Evolutionary conservation across 2,329 filamentous ascomycete genomes (phyloP), one percentile per base, ranked within the genome.

Genomic region (Parascedosporium putredinis): DNA sequence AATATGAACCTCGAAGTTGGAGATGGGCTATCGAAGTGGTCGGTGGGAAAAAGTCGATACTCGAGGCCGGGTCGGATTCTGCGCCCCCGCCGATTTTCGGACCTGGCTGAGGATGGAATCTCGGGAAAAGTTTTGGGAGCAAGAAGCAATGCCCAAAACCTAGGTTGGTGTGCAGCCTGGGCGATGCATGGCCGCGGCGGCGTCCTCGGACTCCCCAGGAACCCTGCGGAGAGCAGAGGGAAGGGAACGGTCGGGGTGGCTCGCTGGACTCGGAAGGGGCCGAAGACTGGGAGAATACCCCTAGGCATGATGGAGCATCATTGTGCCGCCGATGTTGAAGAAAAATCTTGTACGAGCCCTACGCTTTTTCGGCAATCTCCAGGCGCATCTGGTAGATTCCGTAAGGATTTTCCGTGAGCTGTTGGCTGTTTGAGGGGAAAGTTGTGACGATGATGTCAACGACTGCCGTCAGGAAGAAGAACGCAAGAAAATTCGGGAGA

Each of bases 261-360:
- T 50, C 38, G 40, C 38, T 43, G 38, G 38, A 44, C 47, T 50
- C 47, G 47, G 29, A 34, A 33, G 31, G 46, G 38, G 38, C 38
- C 46, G 18, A 50, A 31, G 47, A 50, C 47, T 50, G 47, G 47
- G 47, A 50, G 38, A 31, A 44, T 50, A 45, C 47, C 47, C 47
- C 47, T 50, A 50, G 47, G 38, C 47, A 50, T 50, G 25, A 34
- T 45, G 47, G 47, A 50, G 29, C 47, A 50, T 43, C 47, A 50
- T 50, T 40, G 25, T 50, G 47, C 31, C 47, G 47, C 47, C 23
- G 25, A 36, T 20, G 47, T 31, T 12, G 18, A 5, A 46, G 27
- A 31, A 12, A 31, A 42, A 20, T 24, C 16, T 6, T n/a, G 25
- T 14, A 23, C 9, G 20, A 42, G 12, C 23, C 20, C 7, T 20